Percentiles rank a stretch among this genome's conserved stretches.
phyloP scores from a whole-genome alignment of 1,284 basidiomycete species.

The Spongispora temasekensis region DNA sequence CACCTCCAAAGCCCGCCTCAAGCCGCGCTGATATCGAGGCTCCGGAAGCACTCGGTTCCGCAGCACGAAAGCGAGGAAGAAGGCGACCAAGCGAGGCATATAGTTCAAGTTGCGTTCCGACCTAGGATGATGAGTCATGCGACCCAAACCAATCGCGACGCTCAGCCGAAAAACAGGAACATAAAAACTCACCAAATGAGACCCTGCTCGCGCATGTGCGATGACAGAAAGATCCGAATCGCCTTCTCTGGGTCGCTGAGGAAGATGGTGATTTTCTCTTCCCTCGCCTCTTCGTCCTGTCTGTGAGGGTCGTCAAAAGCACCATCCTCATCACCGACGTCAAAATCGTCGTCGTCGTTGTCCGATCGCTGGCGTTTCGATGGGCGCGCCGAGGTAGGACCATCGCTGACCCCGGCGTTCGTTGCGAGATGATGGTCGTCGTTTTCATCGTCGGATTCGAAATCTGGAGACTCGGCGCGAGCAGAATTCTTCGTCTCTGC shows the following conservation, averaged over 20 bases:
- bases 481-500: constrained; percentile 23
- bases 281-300: constrained; percentile 40
- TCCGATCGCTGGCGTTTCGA: constrained; percentile 24
- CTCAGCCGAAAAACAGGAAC: background rate
- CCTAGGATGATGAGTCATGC: constrained; percentile 35
- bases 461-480: constrained; percentile 32
- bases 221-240: constrained; percentile 63
- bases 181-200: constrained; percentile 63
- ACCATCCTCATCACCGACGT: constrained; percentile 33
- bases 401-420: constrained; percentile 1
- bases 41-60: constrained; percentile 56
- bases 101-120: constrained; percentile 45
- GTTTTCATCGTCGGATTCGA: constrained; percentile 30
- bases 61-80: constrained; percentile 63
- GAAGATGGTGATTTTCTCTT: constrained; percentile 53
- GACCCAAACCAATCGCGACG: background rate
- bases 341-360: constrained; percentile 6
- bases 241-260: constrained; percentile 55
- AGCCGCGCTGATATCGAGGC: constrained; percentile 39
- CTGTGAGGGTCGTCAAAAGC: constrained; percentile 36
- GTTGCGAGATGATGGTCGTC: constrained; percentile 8
- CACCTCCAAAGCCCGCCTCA: constrained; percentile 50
- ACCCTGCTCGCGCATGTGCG: constrained; percentile 62
- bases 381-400: constrained; percentile 10
- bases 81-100: constrained; percentile 56